phyloP scores from a whole-genome alignment of 1,284 basidiomycete genomes.

The Ganoderma lucidum region DNA sequence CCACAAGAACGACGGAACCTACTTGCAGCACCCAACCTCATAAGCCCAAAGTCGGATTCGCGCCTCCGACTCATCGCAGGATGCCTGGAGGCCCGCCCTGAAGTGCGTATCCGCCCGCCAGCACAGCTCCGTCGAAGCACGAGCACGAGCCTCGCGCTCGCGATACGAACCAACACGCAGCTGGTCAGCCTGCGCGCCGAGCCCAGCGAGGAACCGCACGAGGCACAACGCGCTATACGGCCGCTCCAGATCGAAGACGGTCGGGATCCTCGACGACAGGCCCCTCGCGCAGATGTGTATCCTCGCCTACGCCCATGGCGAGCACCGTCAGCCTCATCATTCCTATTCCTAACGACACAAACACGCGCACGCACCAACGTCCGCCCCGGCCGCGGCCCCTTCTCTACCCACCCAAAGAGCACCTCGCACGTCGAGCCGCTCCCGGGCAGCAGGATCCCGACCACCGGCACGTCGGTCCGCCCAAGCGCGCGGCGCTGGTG shows the following conservation, averaged over 20 bases:
- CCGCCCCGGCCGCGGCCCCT: neutral
- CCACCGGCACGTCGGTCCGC: constrained; percentile 8
- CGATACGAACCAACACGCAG: neutral
- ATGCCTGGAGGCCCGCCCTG: neutral
- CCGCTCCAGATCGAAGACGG: constrained; percentile 12
- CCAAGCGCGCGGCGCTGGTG: constrained; percentile 17
- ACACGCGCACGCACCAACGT: constrained; percentile 8
- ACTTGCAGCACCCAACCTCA: constrained; percentile 29
- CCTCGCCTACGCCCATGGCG: constrained; percentile 1
- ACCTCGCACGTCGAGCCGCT: constrained; percentile 10
- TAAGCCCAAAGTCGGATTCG: constrained; percentile 17
- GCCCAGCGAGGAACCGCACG: constrained; percentile 3
- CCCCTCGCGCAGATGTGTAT: constrained; percentile 9
- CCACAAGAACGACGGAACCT: neutral
- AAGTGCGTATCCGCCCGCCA: constrained; percentile 18
- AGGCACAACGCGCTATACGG: neutral
- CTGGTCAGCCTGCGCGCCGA: neutral
- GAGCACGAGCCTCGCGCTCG: neutral
- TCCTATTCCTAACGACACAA: neutral
- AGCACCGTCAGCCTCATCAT: too few relatives aligned
- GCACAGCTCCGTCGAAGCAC: neutral
- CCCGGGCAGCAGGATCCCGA: constrained; percentile 16
- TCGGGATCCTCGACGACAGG: neutral
- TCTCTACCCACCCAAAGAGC: constrained; percentile 18
- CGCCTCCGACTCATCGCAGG: constrained; percentile 1